Evolutionary conservation across 768 basidiomycete genomes (phyloP), one percentile per base, ranked within the genome.

Genomic region (Rhizopogon roseolus): DNA sequence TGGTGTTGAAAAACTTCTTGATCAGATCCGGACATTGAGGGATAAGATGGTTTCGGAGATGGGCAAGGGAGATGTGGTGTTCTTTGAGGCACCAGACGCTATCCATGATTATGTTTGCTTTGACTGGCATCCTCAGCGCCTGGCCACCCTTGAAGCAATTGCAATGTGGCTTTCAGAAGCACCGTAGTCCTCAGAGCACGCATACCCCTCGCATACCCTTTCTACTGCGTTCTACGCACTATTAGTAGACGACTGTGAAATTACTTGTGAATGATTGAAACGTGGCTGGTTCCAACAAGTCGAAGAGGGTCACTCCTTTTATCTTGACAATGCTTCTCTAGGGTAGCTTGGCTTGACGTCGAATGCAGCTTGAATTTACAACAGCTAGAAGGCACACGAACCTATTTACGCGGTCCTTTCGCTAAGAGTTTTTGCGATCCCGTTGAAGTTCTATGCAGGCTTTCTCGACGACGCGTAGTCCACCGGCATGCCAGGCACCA

Each of bases 71-170:
- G 73, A 78, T 34, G 73, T 83, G 10, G 69, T 64, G 17, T 81
- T 75, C 54, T 67, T 77, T 40, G 82, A 82, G 59, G 75, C 71
- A 2, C 68, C 72, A 17, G 81, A 84, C 63, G 78, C 66, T 2
- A 57, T 81, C 11, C 84, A 85, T 62, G 82, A 83, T 52, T 80
- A 78, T 61, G 50, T 84, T 11, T 63, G 71, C 17, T 77, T 85
- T 43, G 39, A 56, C 1, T 80, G 74, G 72, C 75, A 78, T 57
- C 80, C 81, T 4, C 81, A 83, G 64, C 69, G 81, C 55, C 73
- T 72, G 4, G 63, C 75, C 22, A 74, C 78, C 1, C 64, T 81
- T 17, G 68, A 71, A 53, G 76, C 68, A 5, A 79, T 85, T 53
- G 77, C 75, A 6, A 62, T 71, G 37, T 86, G 81, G 82, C 51